Base-by-base conservation (phyloP, 192 early-diverging fungal genomes). In the Neocallimastix lanati region DNA sequence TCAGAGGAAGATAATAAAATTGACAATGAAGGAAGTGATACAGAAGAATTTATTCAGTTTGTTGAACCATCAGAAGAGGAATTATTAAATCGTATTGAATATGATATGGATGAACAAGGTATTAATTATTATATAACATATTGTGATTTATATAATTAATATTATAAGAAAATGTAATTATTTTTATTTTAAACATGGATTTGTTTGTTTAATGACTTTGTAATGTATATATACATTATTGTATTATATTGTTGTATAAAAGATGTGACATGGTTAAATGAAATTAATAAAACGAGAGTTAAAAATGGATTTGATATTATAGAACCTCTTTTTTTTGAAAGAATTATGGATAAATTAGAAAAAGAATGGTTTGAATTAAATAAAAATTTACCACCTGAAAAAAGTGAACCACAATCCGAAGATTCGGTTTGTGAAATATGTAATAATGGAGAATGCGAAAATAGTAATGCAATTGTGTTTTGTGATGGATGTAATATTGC, bases 401-500 rank as follows among this genome's bases (percentile, higher is more conserved):
- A 83, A 80, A 87, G 86, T 80, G 83, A 82, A 58, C 81, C 90
- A 78, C 88, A n/a, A 25, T 89, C 90, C 3, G 95, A 96, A 40
- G 96, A 99, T 81, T 90, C 92, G 0, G 88, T 90, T 11, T 99
- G 98, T 80, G 93, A 93, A 3, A 93, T 99, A 27, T 99, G 98
- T 85, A 95, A 96, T 80, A 96, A 98, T 81, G 94, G 95, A n/a
- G 98, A 99, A 86, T 93, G 94, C 84, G 98, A 99, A 86, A 99
- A 99, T 83, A 92, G 93, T 83, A 99, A 99, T 82, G 97, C 96
- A 0, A 99, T 99, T 78, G 98, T 99, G 12, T 99, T 97, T 82
- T 99, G 98, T 87, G 98, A 99, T 85, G 98, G 98, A 0, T 99
- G 98, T 84, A 96, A 99, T 83, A 83, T 99, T 77, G 97, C 96